These are phyloP conservation scores for Rhizophagus sp. DNA, from an alignment of 192 early-diverging fungal species.

Conservation along the genomic window DNA sequence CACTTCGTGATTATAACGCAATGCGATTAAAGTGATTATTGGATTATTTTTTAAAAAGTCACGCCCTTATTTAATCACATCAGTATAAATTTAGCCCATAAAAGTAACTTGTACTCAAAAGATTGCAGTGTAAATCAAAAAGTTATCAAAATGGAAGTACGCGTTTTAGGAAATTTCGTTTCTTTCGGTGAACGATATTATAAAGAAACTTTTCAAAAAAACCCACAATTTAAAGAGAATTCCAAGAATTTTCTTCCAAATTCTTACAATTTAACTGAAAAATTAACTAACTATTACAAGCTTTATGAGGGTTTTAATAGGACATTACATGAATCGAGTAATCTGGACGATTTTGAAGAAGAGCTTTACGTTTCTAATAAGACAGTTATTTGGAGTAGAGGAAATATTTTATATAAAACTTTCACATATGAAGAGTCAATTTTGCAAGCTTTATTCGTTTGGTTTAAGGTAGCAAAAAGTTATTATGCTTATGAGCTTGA, in stretches of 20 bases:
- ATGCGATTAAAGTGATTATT: no score
- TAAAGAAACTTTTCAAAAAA: not conserved
- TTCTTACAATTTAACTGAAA: not conserved
- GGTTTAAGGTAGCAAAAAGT: conserved; percentile 37
- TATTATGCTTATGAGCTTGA: conserved; percentile 20
- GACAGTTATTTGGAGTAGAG: conserved; percentile 42
- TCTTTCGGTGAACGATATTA: conserved; percentile 17
- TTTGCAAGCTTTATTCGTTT: conserved; percentile 43
- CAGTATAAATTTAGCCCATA: not conserved
- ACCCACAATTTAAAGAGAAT: not conserved
- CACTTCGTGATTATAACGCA: no score
- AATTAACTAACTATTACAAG: not conserved
- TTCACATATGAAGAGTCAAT: conserved; percentile 39
- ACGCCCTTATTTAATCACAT: no score
- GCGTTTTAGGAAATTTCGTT: conserved; percentile 27
- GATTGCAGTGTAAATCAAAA: not conserved
- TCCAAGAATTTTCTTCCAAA: not conserved
- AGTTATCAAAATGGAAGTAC: conserved; percentile 24
- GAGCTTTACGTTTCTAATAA: conserved; percentile 36
- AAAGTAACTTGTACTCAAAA: not conserved
- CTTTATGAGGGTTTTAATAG: not conserved
- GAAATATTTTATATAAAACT: conserved; percentile 38
- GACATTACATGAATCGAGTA: not conserved
- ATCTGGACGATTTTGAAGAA: conserved; percentile 35
- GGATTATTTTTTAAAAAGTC: no score